These are phyloP conservation scores for Scenedesmus sp. DNA, from an alignment of 163 green algal species.

Conservation along the genomic window DNA sequence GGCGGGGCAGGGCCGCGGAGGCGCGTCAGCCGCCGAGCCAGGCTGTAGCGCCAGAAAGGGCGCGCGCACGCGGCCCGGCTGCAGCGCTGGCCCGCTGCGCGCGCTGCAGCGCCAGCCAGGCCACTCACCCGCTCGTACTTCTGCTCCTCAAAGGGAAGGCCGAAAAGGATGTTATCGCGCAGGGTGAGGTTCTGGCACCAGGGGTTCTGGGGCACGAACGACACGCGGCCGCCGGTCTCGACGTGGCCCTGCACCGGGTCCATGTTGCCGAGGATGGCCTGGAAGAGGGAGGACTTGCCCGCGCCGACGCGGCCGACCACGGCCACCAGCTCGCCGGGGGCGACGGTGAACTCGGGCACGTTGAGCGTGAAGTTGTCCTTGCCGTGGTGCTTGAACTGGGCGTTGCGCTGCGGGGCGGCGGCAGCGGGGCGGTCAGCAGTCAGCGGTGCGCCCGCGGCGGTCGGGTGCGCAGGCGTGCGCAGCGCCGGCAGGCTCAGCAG, in stretches of 20 bases:
- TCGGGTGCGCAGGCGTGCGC: not conserved
- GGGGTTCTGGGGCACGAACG: constrained; percentile 67
- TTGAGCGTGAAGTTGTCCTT: constrained; percentile 46
- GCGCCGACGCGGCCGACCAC: constrained; percentile 63
- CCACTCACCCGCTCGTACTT: constrained; percentile 52
- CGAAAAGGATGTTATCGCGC: constrained; percentile 82
- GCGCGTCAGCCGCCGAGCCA: too few species aligned
- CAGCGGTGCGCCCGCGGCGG: too few species aligned
- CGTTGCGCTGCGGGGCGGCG: constrained; percentile 36
- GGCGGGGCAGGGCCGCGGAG: not conserved
- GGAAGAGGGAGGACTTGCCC: constrained; percentile 74
- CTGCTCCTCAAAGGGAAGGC: constrained; percentile 57
- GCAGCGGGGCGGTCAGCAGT: too few species aligned
- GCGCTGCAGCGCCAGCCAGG: not conserved
- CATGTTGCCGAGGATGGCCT: constrained; percentile 79
- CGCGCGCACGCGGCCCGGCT: not conserved
- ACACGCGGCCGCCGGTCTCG: constrained; percentile 43
- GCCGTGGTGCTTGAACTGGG: constrained; percentile 48
- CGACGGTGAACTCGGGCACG: constrained; percentile 50
- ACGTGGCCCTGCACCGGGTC: constrained; percentile 47
- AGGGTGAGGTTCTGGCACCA: constrained; percentile 88
- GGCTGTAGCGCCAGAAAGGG: not conserved
- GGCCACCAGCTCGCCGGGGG: constrained; percentile 61
- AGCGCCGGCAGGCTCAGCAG: not conserved
- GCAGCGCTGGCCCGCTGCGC: not conserved